A percentile compares a stretch with the other conserved stretches of the same genome.
These are phyloP conservation scores for Canavalia ensiformis DNA, from an alignment of 306 rosid species.

Conservation along the genomic window DNA sequence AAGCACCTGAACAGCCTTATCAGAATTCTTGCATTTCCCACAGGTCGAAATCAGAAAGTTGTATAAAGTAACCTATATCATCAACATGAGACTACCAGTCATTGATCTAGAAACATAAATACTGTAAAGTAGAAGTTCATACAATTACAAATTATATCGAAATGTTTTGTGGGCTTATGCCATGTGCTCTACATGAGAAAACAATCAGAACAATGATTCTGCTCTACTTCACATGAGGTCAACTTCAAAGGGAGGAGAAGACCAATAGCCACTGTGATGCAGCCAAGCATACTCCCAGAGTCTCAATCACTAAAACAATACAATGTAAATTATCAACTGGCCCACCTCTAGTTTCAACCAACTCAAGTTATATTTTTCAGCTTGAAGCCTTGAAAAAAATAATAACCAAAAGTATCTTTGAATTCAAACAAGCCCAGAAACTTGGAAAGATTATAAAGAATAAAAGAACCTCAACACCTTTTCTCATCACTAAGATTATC, in stretches of 20 bases:
- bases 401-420: not conserved
- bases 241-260: conserved; percentile 36
- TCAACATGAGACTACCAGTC: conserved; percentile 35
- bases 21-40: conserved; percentile 85
- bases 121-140: conserved; percentile 6
- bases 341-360: conserved; percentile 36
- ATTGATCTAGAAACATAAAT: conserved; percentile 34
- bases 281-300: conserved; percentile 21
- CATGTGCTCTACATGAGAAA: conserved; percentile 9
- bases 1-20: conserved; percentile 82
- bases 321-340: conserved; percentile 23
- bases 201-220: conserved; percentile 33
- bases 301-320: conserved; percentile 24
- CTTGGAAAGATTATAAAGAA: conserved; percentile 24
- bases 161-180: not conserved
- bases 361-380: conserved; percentile 6
- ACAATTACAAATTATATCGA: conserved; percentile 4
- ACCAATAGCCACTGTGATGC: not conserved
- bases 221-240: conserved; percentile 3
- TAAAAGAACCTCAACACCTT: conserved; percentile 4
- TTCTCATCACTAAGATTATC: conserved; percentile 24
- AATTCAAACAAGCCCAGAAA: not conserved
- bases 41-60: conserved; percentile 84
- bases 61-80: conserved; percentile 73
- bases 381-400: conserved; percentile 13